Base-by-base conservation (phyloP, 345 rosid species). In the Cardamine occulta region DNA sequence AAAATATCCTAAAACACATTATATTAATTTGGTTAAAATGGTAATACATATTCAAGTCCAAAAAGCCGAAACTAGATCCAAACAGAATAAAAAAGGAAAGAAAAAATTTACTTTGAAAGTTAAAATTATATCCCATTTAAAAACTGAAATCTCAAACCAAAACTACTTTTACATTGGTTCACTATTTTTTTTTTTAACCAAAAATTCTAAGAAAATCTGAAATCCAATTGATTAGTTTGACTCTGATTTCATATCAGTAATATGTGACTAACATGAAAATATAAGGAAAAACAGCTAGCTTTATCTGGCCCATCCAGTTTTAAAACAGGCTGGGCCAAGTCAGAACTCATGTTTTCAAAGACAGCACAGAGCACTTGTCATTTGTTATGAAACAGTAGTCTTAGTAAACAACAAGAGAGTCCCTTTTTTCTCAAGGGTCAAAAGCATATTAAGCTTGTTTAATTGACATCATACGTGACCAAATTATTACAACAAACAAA, bases 401-500 rank as follows among this genome's bases (percentile, higher is more conserved):
- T 49, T 10, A 49, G 14, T 31, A 32, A 31, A 26, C 24, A 58
- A 31, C 34, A 52, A 10, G 56, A 51, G 55, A 18, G 24, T 14
- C 26, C 5, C 54, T 51, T 19, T 19, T 19, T 19, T 51, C 7
- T 53, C 32, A 24, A 29, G 23, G 23, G 6, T 56, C 39, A 56
- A 56, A 29, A 57, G 13, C 23, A 31, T 57, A 53, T 21, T 62
- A 15, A 14, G 32, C 5, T 23, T 58, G 45, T 59, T 15, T 59
- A 26, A 4, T 11, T 59, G 12, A 23, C 47, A 8, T 37, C n/a
- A 8, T 49, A 51, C 10, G 44, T 59, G 37, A 56, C 37, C 26
- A 58, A 55, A 34, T 45, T 74, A 75, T 67, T 75, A 68, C 68
- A 39, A 58, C 55, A 58, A 60, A 75, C 68, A 57, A 60, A 75